Base-by-base conservation (phyloP, 305 asterid species). In the Lippia alba region DNA sequence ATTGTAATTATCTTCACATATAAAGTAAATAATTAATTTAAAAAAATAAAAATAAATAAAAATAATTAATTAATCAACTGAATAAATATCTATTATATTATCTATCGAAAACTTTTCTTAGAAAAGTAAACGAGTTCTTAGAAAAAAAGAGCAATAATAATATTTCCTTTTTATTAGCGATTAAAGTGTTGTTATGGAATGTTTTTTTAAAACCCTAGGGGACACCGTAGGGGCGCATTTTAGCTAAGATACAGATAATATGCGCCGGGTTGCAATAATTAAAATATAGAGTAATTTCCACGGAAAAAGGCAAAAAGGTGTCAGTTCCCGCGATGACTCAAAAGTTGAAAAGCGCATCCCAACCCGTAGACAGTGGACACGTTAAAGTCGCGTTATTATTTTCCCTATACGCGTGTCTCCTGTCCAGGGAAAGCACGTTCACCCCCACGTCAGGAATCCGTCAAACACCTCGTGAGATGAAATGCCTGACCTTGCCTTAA, bases 321-420 rank as follows among this genome's bases (percentile, higher is more conserved):
- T 7, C 8, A 60, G 62, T 80, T 70, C 82, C 80, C 83, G 78
- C 80, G 71, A 41, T 48, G 78, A 76, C 57, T 51, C 70, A 70
- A 74, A 81, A 76, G 64, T 39, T 41, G 32, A 66, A 40, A 67
- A 67, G 44, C 71, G 72, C 72, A 36, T 7, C 24, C 39, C 17
- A 68, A 59, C 80, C 50, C 40, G 12, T 24, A 12, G 12, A 12
- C 14, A 61, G 12, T 8, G 7, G 74, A 70, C 76, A 76, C 79
- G 65, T 64, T 12, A 59, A 60, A 66, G 66, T 44, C 55, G 12
- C 12, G 48, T 36, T 36, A 55, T 40, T 6, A 15, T 24, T 15
- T 14, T 11, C 0, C 10, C 15, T 12, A 9, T 10, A 32, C 20
- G 64, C 67, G 69, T 62, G 79, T 66, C 74, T 7, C 0, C 2